These are phyloP conservation scores for Neurospora sublineolata DNA, from an alignment of 495 filamentous ascomycete genomes.

Conservation along the genomic window DNA sequence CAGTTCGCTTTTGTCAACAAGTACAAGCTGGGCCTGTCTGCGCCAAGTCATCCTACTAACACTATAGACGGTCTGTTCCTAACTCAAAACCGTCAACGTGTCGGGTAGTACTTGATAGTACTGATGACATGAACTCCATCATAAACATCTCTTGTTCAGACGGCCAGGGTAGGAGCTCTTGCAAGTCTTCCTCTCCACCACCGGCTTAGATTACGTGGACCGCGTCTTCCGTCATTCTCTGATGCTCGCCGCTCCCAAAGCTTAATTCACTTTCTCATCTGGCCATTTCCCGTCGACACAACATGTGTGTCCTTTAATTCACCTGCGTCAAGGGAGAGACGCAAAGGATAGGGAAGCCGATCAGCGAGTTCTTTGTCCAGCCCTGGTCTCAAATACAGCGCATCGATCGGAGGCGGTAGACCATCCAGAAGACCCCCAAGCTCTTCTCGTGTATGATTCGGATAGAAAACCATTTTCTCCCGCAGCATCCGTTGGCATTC, in stretches of 20 bases:
- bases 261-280: background rate
- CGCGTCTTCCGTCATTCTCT: background rate
- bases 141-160: too few species aligned
- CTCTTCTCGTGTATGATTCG: background rate
- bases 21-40: background rate
- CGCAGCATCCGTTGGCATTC: background rate
- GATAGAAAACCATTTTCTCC: background rate
- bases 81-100: too few species aligned
- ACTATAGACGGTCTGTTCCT: too few species aligned
- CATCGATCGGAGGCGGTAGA: background rate
- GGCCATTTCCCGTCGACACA: too few species aligned
- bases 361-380: background rate
- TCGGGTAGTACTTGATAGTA: too few species aligned
- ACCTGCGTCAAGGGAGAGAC: background rate
- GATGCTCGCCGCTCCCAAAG: background rate
- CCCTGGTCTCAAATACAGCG: background rate
- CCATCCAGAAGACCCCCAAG: background rate
- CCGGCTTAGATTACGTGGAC: background rate
- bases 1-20: background rate
- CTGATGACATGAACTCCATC: too few species aligned
- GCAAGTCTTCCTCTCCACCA: background rate
- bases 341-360: background rate
- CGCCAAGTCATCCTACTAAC: background rate
- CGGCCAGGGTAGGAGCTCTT: too few species aligned
- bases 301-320: too few species aligned